These are phyloP conservation scores for Xylaria venustula DNA, from an alignment of 495 filamentous ascomycete species.

Conservation along the genomic window DNA sequence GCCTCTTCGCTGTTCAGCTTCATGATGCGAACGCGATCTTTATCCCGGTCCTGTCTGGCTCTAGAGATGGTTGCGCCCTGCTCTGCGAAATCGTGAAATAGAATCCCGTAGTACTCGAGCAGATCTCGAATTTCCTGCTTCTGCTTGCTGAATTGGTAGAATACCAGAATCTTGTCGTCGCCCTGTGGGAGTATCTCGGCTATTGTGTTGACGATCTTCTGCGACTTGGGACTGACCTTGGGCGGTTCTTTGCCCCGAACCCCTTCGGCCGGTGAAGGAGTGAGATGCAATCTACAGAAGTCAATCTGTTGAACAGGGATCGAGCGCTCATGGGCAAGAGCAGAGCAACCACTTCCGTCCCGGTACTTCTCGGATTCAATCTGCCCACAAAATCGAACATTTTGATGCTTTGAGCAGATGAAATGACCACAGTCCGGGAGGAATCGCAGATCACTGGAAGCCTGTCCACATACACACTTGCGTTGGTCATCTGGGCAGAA, in stretches of 20 bases:
- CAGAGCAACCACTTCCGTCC: constrained; percentile 7
- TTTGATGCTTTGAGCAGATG: constrained; percentile 43
- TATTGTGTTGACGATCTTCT: constrained; percentile 23
- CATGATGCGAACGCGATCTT: constrained; percentile 57
- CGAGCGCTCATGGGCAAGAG: constrained; percentile 9
- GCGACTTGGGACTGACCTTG: constrained; percentile 19
- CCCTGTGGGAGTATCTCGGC: constrained; percentile 8
- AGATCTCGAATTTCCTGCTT: constrained; percentile 22
- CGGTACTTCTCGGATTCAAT: neutral
- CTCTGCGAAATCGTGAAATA: constrained; percentile 13
- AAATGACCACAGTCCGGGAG: constrained; percentile 51
- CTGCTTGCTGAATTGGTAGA: constrained; percentile 29
- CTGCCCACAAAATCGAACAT: constrained; percentile 10
- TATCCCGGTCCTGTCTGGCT: constrained; percentile 7
- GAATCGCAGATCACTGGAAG: constrained; percentile 27
- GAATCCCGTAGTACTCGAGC: constrained; percentile 16
- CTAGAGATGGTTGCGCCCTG: neutral
- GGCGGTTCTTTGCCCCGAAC: neutral
- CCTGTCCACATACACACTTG: constrained; percentile 31
- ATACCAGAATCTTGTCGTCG: constrained; percentile 32
- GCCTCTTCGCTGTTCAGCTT: constrained; percentile 62
- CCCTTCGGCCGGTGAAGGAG: neutral
- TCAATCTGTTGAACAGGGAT: constrained; percentile 15
- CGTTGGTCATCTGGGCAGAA: neutral
- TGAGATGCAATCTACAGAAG: neutral